These are phyloP conservation scores for Psidium friedrichsthalianum DNA, from an alignment of 345 rosid genomes.

Conservation along the genomic window DNA sequence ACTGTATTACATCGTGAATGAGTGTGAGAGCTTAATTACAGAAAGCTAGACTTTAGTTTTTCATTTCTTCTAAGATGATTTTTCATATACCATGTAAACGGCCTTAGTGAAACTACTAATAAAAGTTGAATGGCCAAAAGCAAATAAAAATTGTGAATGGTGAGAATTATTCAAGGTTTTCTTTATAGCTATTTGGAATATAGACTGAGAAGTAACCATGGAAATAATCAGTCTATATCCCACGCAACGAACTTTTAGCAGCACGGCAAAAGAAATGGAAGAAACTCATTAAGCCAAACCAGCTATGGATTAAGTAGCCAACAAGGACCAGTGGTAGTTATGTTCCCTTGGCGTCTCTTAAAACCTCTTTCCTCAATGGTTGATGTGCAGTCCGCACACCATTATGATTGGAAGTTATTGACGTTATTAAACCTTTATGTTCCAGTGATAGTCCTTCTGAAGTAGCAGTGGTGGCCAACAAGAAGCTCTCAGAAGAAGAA, in stretches of 20 bases:
- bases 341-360: background rate
- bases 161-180: background rate
- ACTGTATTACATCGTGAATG: background rate
- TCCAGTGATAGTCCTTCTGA: constrained; percentile 45
- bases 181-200: background rate
- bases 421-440: background rate
- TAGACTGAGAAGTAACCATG: background rate
- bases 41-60: background rate
- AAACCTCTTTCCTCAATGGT: background rate
- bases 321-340: background rate
- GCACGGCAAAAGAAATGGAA: background rate
- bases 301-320: background rate
- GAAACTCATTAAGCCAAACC: background rate
- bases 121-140: background rate
- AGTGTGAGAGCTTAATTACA: background rate
- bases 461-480: constrained; percentile 34
- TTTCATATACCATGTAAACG: background rate
- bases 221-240: background rate
- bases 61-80: background rate
- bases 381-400: background rate
- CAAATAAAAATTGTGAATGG: background rate
- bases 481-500: constrained; percentile 63
- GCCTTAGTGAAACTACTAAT: background rate
- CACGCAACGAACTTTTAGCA: background rate
- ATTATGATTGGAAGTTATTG: background rate